phyloP scores from a whole-genome alignment of 2,329 filamentous ascomycete species.

The Chaetomiaceae sp. region DNA sequence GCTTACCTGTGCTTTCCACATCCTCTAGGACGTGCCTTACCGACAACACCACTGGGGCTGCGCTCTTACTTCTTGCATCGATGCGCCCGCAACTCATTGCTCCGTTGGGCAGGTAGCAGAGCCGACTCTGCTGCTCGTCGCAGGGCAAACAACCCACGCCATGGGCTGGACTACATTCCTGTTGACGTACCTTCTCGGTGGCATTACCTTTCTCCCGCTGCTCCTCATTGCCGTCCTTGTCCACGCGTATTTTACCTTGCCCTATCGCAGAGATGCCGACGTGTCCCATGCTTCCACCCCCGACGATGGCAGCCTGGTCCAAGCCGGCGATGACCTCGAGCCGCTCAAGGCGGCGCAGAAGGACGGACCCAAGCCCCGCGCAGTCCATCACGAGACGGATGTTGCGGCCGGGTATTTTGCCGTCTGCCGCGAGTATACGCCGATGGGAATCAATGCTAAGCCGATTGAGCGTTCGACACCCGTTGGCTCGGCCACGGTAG shows the following conservation, averaged over 20 bases:
- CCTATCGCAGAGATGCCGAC: conserved; percentile 41
- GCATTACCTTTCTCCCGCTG: conserved; percentile 79
- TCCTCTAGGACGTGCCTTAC: neutral
- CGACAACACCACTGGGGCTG: conserved; percentile 3
- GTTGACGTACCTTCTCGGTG: conserved; percentile 75
- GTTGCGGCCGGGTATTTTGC: conserved; percentile 89
- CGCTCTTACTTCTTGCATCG: conserved; percentile 11
- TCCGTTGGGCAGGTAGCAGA: conserved; percentile 21
- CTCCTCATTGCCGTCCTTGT: conserved; percentile 54
- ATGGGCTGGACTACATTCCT: conserved; percentile 58
- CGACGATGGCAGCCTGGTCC: conserved; percentile 40
- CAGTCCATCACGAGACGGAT: conserved; percentile 57
- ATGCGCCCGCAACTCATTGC: conserved; percentile 17
- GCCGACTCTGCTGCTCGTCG: conserved; percentile 12
- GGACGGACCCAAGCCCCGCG: conserved; percentile 52
- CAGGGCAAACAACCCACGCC: conserved; percentile 5
- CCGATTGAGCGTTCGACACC: conserved; percentile 82
- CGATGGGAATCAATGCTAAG: conserved; percentile 86
- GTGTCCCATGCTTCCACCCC: conserved; percentile 21
- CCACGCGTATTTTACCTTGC: conserved; percentile 64
- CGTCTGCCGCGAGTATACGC: conserved; percentile 88
- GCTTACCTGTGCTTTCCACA: neutral
- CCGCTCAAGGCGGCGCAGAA: conserved; percentile 56
- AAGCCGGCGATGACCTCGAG: conserved; percentile 58
- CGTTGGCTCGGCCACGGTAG: conserved; percentile 66